Evolutionary conservation across 2,329 filamentous ascomycete genomes (phyloP).

Genomic region (Cytospora paraplurivora): DNA sequence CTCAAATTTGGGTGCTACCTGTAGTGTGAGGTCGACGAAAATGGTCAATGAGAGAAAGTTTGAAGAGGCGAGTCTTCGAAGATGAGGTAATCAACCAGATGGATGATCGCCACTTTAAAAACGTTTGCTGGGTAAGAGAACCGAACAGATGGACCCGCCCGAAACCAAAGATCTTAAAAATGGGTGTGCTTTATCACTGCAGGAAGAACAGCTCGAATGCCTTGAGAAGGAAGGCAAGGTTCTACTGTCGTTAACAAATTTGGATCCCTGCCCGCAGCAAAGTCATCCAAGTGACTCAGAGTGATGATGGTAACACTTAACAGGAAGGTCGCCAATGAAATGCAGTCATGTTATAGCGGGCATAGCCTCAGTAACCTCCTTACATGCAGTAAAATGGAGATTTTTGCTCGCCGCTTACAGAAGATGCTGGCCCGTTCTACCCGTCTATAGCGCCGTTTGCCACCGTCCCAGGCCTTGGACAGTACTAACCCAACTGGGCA

Average conservation of each 20-base stretch:
- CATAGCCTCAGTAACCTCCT: conserved; percentile 5
- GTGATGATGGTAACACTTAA: conserved; percentile 2
- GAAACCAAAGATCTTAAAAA: not conserved
- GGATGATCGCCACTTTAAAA: not conserved
- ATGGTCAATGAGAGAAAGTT: conserved; percentile 3
- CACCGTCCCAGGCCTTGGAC: not conserved
- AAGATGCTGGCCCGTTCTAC: not conserved
- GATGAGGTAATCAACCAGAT: not conserved
- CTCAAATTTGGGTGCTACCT: conserved; percentile 13
- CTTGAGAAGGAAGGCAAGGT: not conserved
- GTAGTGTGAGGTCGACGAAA: not conserved
- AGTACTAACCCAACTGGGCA: not conserved
- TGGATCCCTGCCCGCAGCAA: conserved; percentile 3
- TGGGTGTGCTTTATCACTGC: not conserved
- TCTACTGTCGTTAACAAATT: conserved; percentile 8
- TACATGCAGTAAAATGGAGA: not conserved
- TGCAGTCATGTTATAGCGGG: conserved; percentile 7
- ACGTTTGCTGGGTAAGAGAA: not conserved
- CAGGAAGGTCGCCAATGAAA: not conserved
- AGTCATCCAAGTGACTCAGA: conserved; percentile 20
- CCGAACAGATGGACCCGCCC: not conserved
- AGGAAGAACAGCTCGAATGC: not conserved
- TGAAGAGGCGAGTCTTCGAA: not conserved
- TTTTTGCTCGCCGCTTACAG: conserved; percentile 1
- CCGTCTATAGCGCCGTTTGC: not conserved